Base-by-base conservation (phyloP, 2,329 filamentous ascomycete genomes). In the Fusarium globosum region DNA sequence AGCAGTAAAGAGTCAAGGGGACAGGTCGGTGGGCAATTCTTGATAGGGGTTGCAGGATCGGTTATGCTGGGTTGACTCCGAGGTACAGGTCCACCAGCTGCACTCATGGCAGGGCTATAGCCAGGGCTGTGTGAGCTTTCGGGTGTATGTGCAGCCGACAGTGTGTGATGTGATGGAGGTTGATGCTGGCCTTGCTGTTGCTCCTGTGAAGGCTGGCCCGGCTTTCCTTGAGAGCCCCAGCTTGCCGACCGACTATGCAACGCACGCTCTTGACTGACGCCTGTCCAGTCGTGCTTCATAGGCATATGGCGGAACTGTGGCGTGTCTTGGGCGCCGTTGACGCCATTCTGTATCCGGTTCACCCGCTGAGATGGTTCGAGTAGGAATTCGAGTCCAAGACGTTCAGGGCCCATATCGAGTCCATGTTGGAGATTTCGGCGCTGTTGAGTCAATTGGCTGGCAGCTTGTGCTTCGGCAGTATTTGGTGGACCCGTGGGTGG, bases 1-100 rank as follows among this genome's bases (percentile, higher is more conserved):
- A 96, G 87, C 49, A 97, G 87, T n/a, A 97, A 88, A 46, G 85
- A 86, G 78, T 97, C 95, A 4, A 97, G 86, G 0, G 93, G 90
- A 79, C 93, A 96, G 0, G 93, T 95, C 2, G 94, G 88, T 4
- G 86, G 80, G 26, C 88, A 86, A 77, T 94, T 94, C 69, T 86
- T 87, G 55, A 92, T 83, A 39, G 87, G 78, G 28, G 69, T 61
- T 28, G 80, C 73, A 63, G 79, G 80, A 33, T 76, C 69, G 36
- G 76, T 56, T 21, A 69, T 36, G 48, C 14, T 67, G 30, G 62
- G 64, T 33, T 76, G 73, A 30, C 73, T 74, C 9, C 75, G 76
- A 23, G 76, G 71, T 4, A 67, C 63, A 18, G 68, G 62, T 23
- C 64, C 68, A 5, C 69, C 51, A 38, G 63, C 70, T 28, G 69